Percentiles rank a stretch among this genome's conserved stretches.
These are phyloP conservation scores for Pezicula rhizophila DNA, from an alignment of 2,329 filamentous ascomycete genomes.

Conservation along the genomic window DNA sequence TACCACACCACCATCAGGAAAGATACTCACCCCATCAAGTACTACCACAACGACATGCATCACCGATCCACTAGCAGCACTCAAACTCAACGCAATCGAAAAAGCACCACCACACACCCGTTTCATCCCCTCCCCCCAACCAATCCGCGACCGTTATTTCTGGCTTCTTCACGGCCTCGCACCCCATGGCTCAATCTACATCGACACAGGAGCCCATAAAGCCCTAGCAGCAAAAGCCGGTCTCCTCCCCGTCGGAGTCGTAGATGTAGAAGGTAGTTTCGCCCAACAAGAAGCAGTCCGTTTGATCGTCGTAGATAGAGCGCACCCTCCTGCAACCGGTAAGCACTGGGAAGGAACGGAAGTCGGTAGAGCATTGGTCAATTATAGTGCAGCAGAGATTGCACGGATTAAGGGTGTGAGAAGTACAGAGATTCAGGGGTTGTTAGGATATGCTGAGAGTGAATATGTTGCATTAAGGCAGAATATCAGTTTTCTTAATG, in stretches of 20 bases:
- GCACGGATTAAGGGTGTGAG: slow-evolving; percentile 75
- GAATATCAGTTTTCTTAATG: slow-evolving; percentile 65
- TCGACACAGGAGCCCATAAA: slow-evolving; percentile 80
- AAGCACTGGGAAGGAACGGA: slow-evolving; percentile 55
- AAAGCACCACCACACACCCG: slow-evolving; percentile 76
- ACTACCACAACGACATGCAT: not conserved
- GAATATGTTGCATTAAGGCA: slow-evolving; percentile 89
- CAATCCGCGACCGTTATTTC: slow-evolving; percentile 90
- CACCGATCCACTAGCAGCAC: slow-evolving; percentile 30
- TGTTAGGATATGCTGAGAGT: slow-evolving; percentile 87
- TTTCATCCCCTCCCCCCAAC: slow-evolving; percentile 77
- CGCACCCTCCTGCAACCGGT: slow-evolving; percentile 24
- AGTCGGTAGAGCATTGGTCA: slow-evolving; percentile 83
- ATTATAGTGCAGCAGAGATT: slow-evolving; percentile 86
- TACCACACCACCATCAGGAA: slow-evolving; percentile 14
- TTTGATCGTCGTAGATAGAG: slow-evolving; percentile 67
- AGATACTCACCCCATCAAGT: slow-evolving; percentile 9
- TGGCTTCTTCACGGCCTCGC: slow-evolving; percentile 92
- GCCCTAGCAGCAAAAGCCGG: slow-evolving; percentile 80
- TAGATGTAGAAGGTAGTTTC: slow-evolving; percentile 84
- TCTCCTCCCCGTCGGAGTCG: slow-evolving; percentile 81
- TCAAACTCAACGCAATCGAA: slow-evolving; percentile 28
- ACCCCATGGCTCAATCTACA: slow-evolving; percentile 85
- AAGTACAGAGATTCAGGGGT: slow-evolving; percentile 71
- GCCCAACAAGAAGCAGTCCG: slow-evolving; percentile 89